A percentile compares a stretch with the other conserved stretches of the same genome.
These are phyloP conservation scores for Barnettozyma vustinii DNA, from an alignment of 805 yeast species.

Conservation along the genomic window DNA sequence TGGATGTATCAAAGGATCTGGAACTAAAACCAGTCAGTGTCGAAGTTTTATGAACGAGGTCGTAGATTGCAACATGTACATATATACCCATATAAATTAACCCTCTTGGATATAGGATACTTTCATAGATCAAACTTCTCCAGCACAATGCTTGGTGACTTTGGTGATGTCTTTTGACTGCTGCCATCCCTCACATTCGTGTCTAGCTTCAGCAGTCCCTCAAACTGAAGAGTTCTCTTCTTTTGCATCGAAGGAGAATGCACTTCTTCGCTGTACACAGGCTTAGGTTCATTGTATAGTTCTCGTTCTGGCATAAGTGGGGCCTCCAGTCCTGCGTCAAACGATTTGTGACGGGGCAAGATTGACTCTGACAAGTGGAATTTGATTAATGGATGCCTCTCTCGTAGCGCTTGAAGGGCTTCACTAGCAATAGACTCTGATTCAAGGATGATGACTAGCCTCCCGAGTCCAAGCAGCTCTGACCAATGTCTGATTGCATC, in stretches of 20 bases:
- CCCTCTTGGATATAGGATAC: no score
- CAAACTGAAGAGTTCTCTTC: background rate
- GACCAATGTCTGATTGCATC: constrained; percentile 28
- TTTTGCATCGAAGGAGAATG: background rate
- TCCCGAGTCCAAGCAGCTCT: constrained; percentile 36
- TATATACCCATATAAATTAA: background rate
- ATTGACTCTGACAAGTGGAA: constrained; percentile 32
- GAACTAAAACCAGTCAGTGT: constrained; percentile 22
- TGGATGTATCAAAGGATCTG: constrained; percentile 21
- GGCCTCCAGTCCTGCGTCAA: constrained; percentile 18
- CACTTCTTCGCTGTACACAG: constrained; percentile 9
- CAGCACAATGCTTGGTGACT: constrained; percentile 5
- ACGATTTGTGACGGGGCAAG: constrained; percentile 26
- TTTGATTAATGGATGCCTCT: constrained; percentile 18
- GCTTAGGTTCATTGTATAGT: constrained; percentile 22
- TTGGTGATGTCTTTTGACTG: background rate
- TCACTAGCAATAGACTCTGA: constrained; percentile 22
- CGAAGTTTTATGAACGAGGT: constrained; percentile 1
- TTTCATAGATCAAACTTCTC: constrained; percentile 2
- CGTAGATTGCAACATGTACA: background rate
- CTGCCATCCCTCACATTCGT: background rate
- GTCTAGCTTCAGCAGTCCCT: constrained; percentile 1
- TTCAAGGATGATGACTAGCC: constrained; percentile 35
- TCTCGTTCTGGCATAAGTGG: constrained; percentile 18
- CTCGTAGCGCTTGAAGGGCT: constrained; percentile 20